Base-by-base conservation (phyloP, 192 early-diverging fungal species). In the Lunasporangiospora selenospora region DNA sequence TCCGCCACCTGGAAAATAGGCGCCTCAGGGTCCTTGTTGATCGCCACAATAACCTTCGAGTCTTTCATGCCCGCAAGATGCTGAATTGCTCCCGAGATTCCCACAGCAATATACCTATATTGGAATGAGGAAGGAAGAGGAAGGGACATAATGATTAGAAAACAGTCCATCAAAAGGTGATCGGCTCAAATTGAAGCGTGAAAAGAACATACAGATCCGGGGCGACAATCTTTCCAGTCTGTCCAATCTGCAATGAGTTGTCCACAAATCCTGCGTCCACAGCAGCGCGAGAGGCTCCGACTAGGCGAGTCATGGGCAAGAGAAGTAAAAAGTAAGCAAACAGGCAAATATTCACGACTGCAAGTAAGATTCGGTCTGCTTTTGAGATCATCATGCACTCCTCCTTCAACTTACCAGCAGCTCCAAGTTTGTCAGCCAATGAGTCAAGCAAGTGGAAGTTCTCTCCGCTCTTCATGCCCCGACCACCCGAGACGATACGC, bases 141-240 rank as follows among this genome's bases (percentile, higher is more conserved):
- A 9, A 24, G 6, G 6, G 19, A 49, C 18, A 13, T 11, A 51
- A 36, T 12, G 32, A 33, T 48, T 12, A 15, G 53, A 43, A 52
- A 11, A 64, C 30, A 30, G 33, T 39, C 13, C 29, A 38, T 61
- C 10, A 24, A 38, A 0, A 51, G n/a, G 21, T 55, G 0, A n/a
- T 19, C 19, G 16, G 45, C 13, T 48, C 4, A 30, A 39, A 18
- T 13, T 65, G 23, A 30, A n/a, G 15, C 29, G 23, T 42, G 33
- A 34, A 18, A 62, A 29, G 41, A 45, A 39, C 43, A 55, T 65
- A 51, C 76, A 73, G 80, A 80, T 83, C 89, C 34, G 97, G 97
- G 19, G 97, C 97, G 63, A 99, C 89, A 60, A 99, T 95, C 78
- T 97, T 97, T 55, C 97, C 97, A 4, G 97, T 99, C 81, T 99